phyloP scores from a whole-genome alignment of 2,329 filamentous ascomycete genomes.

The Aspergillus unguis region DNA sequence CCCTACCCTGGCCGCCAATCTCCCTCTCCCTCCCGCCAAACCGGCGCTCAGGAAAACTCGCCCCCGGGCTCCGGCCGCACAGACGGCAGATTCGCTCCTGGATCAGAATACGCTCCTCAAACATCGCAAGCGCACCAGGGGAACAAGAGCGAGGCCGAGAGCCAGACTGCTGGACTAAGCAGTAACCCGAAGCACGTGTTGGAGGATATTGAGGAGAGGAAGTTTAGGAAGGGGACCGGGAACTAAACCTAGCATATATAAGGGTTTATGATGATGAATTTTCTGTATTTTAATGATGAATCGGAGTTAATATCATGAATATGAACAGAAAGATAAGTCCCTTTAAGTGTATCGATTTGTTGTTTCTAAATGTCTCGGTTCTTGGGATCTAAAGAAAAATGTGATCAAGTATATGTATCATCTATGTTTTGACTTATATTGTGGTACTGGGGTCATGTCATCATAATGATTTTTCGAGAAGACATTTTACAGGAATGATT shows the following conservation, averaged over 20 bases:
- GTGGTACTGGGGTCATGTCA: too few relatives aligned
- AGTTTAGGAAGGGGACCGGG: conserved; percentile 24
- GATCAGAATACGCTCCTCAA: conserved; percentile 26
- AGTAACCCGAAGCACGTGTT: conserved; percentile 45
- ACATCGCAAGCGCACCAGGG: not conserved
- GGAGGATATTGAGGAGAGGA: conserved; percentile 37
- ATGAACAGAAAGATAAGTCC: not conserved
- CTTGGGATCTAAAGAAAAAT: too few relatives aligned
- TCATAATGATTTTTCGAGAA: too few relatives aligned
- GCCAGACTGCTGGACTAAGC: conserved; percentile 24
- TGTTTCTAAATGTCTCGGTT: too few relatives aligned
- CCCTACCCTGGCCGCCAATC: conserved; percentile 69
- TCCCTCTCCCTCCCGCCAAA: conserved; percentile 67
- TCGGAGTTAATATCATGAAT: not conserved
- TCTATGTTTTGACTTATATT: too few relatives aligned
- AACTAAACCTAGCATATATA: not conserved
- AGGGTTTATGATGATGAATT: too few relatives aligned
- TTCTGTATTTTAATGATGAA: too few relatives aligned
- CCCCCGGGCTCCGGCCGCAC: conserved; percentile 1
- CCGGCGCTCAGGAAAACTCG: conserved; percentile 58
- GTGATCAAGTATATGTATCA: too few relatives aligned
- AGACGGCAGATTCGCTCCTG: conserved; percentile 14
- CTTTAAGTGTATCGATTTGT: too few relatives aligned
- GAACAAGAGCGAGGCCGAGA: not conserved
- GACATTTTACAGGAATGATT: too few relatives aligned